Conservation (phyloP, 2,329 filamentous ascomycete genomes). For the Claviceps sp. region DNA sequence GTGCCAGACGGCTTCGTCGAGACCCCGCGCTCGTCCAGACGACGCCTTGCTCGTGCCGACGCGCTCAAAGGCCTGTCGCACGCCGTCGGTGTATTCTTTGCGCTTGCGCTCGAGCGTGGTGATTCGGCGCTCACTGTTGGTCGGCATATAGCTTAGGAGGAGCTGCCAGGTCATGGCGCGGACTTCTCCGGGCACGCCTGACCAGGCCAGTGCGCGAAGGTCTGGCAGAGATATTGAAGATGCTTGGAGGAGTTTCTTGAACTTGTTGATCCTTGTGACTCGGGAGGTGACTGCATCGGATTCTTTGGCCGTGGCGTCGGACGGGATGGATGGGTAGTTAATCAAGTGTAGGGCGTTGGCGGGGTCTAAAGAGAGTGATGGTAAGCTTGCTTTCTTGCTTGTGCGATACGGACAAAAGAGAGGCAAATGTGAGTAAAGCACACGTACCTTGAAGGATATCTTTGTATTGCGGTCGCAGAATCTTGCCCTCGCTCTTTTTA, state of each 20-base stretch:
- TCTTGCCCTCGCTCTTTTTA: constrained; percentile 87
- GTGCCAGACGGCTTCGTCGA: constrained; percentile 98
- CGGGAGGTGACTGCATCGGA: constrained; percentile 74
- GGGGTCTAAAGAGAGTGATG: constrained; percentile 40
- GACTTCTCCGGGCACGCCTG: constrained; percentile 85
- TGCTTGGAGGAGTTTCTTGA: constrained; percentile 87
- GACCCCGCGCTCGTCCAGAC: constrained; percentile 42
- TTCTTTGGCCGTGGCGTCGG: constrained; percentile 68
- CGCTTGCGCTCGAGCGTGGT: constrained; percentile 84
- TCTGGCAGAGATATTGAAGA: constrained; percentile 80
- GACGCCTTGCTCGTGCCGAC: constrained; percentile 34
- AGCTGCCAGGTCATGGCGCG: constrained; percentile 99
- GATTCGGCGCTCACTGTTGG: constrained; percentile 87
- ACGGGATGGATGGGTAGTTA: constrained; percentile 63
- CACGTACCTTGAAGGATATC: constrained; percentile 64
- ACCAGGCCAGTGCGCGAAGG: constrained; percentile 79
- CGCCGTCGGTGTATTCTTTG: constrained; percentile 91
- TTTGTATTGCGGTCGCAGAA: constrained; percentile 91
- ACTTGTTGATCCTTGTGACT: constrained; percentile 94
- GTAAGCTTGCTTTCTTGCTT: not conserved
- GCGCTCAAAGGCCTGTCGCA: constrained; percentile 57
- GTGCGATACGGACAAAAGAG: too few relatives aligned
- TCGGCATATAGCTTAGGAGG: constrained; percentile 85
- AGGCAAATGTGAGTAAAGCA: not conserved
- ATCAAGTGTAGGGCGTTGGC: constrained; percentile 93